Conservation (phyloP, 768 basidiomycete genomes). For the Boletales sp. region DNA sequence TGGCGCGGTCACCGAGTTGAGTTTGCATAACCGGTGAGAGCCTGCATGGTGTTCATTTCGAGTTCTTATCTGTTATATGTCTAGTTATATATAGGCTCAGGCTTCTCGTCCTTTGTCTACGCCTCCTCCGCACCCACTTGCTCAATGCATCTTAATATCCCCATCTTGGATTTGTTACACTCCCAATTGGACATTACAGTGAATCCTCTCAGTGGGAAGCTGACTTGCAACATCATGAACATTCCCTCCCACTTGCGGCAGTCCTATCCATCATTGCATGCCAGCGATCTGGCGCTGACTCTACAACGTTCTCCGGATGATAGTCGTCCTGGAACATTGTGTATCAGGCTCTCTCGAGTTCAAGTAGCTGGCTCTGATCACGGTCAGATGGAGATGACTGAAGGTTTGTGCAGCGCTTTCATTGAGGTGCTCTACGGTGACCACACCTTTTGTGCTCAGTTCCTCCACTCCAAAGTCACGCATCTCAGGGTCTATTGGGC, state of each 20-base stretch:
- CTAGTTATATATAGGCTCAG: too few species aligned
- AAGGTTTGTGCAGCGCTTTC: not conserved
- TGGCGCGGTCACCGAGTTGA: too few species aligned
- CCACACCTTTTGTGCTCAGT: not conserved
- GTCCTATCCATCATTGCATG: not conserved
- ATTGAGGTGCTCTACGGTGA: not conserved
- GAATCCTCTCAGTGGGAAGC: not conserved
- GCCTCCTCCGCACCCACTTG: not conserved
- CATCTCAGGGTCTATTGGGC: not conserved
- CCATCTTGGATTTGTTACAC: not conserved
- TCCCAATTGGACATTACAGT: not conserved
- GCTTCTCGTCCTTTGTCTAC: not conserved
- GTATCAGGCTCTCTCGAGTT: not conserved
- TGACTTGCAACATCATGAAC: not conserved
- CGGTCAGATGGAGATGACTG: not conserved
- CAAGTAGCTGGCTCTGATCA: not conserved
- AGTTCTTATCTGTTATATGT: too few species aligned
- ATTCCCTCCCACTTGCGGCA: not conserved
- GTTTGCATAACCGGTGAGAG: too few species aligned
- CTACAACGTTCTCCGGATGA: not conserved
- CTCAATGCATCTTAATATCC: not conserved
- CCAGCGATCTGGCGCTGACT: not conserved
- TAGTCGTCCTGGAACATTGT: not conserved
- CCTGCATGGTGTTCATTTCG: too few species aligned
- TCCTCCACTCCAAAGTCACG: too few species aligned